Base-by-base conservation (phyloP, 2,329 filamentous ascomycete genomes). In the Parastagonospora nodorum region DNA sequence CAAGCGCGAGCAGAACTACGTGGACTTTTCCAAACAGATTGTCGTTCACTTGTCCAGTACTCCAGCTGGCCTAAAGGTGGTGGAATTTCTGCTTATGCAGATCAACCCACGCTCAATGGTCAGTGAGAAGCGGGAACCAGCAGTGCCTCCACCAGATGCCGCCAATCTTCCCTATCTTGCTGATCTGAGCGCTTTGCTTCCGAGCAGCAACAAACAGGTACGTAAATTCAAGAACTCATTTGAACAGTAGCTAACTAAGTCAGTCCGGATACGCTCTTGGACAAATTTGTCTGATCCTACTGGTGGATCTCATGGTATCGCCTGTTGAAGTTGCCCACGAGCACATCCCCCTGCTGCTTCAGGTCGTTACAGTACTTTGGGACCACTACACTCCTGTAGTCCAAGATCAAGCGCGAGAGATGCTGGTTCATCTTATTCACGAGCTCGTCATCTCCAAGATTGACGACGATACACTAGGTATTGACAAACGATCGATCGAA, bases 81-180 rank as follows among this genome's bases (percentile, higher is more conserved):
- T 99, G 9, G 94, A 99, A 58, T 97, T 97, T 61, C 81, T 99
- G 47, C 78, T 97, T 27, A 82, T 95, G 74, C 92, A 97, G 59
- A 92, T 99, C 55, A 90, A 86, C 0, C 93, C 95, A 1, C 95
- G 94, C 72, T 89, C 92, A n/a, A 97, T 99, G 93, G 92, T 97
- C 8, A 90, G 92, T 61, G 89, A 95, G 68, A 95, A 93, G 73
- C 82, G 84, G 42, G 69, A 74, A 45, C 62, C 70, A 29, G 62
- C 62, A 30, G 66, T 67, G 10, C 54, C 87, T 7, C 90, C 91
- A 2, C 82, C 88, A 0, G 92, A 97, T 66, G 83, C 87, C 45
- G 82, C 80, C 51, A 82, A 83, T 44, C 78, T 97, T 31, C 94
- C 94, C 0, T 97, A 99, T 70, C 89, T 95, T 62, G 93, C 93